Evolutionary conservation across 192 early-diverging fungal genomes (phyloP).

Genomic region (Linnemannia schmuckeri): DNA sequence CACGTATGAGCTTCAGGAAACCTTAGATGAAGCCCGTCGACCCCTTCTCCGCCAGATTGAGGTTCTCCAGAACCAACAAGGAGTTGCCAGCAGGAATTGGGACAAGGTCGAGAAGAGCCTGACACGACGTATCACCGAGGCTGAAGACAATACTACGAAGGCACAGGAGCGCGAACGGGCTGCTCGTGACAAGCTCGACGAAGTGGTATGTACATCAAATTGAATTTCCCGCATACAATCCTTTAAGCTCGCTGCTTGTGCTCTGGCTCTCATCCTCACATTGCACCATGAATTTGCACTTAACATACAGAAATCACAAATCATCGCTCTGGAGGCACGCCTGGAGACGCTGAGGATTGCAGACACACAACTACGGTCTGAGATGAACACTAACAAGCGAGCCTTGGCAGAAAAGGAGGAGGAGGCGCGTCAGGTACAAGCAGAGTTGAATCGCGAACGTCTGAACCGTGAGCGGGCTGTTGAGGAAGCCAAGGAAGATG

Average conservation of each 20-base stretch:
- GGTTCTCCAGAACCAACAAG: constrained; percentile 59
- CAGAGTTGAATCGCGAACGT: constrained; percentile 37
- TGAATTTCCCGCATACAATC: too few species aligned
- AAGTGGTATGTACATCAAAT: constrained; percentile 19
- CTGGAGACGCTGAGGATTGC: constrained; percentile 36
- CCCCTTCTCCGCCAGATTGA: constrained; percentile 63
- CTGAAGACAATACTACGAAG: constrained; percentile 31
- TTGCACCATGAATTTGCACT: not conserved
- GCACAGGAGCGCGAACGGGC: constrained; percentile 37
- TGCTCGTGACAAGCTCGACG: constrained; percentile 31
- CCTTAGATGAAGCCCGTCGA: constrained; percentile 59
- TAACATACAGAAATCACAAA: constrained; percentile 35
- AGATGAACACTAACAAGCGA: constrained; percentile 27
- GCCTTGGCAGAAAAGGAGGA: constrained; percentile 37
- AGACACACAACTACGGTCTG: constrained; percentile 46
- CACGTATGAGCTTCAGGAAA: constrained; percentile 53
- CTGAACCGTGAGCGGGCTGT: constrained; percentile 30
- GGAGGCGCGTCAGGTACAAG: constrained; percentile 33
- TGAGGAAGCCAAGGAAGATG: constrained; percentile 46
- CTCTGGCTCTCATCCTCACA: too few species aligned
- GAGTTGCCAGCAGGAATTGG: constrained; percentile 51
- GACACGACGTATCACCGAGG: constrained; percentile 35
- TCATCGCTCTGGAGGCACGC: constrained; percentile 26
- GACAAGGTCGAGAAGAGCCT: constrained; percentile 60
- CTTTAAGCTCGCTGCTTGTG: not conserved